Percentiles rank a stretch among this genome's conserved stretches.
These are phyloP conservation scores for Sugiyamaella sp. DNA, from an alignment of 1,139 yeast genomes.

Conservation along the genomic window DNA sequence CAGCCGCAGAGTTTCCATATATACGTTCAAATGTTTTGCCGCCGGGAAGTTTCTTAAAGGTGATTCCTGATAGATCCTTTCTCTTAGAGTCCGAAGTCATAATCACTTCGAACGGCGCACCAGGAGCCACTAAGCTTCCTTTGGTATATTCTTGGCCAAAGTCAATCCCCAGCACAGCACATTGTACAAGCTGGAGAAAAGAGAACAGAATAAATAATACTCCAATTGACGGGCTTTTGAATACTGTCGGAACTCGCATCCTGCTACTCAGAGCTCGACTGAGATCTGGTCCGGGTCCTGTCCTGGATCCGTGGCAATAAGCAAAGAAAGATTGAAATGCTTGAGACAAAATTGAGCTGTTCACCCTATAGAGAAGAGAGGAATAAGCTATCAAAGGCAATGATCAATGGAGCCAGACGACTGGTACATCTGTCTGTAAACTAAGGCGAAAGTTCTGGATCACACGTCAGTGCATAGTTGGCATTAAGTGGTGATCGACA, in stretches of 20 bases:
- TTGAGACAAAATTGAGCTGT: too few species aligned
- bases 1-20: conserved; percentile 76
- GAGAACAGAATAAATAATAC: conserved; percentile 1
- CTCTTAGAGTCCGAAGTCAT: conserved; percentile 90
- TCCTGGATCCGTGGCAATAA: too few species aligned
- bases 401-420: neutral
- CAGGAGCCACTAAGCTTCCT: conserved; percentile 89
- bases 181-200: conserved; percentile 3
- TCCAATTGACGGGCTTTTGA: conserved; percentile 4
- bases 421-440: too few species aligned
- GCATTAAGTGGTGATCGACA: neutral
- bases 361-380: too few species aligned
- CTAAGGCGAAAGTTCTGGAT: too few species aligned
- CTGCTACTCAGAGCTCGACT: too few species aligned
- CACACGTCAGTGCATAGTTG: neutral
- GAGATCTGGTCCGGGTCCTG: too few species aligned
- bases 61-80: conserved; percentile 80
- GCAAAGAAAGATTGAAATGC: too few species aligned
- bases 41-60: conserved; percentile 51
- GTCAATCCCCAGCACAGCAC: conserved; percentile 83
- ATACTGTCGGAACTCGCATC: neutral
- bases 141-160: conserved; percentile 88
- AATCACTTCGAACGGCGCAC: conserved; percentile 82
- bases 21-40: conserved; percentile 60
- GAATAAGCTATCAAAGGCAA: too few species aligned